Evolutionary conservation across 805 yeast genomes (phyloP).

Genomic region (Torulaspora franciscae): DNA sequence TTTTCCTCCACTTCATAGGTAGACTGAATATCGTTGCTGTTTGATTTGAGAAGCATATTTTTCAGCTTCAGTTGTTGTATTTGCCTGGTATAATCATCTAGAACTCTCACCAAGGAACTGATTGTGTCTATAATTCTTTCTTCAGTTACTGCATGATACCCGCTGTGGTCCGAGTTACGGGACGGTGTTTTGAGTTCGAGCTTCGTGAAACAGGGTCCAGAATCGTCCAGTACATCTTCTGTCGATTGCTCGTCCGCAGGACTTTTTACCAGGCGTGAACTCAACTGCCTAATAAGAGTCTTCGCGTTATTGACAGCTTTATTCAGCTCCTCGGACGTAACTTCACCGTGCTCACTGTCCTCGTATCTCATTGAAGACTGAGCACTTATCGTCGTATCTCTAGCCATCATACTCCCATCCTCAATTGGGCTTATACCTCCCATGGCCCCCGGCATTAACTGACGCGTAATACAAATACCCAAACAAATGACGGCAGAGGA

Average conservation of each 20-base stretch:
- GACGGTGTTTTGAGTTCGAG: neutral
- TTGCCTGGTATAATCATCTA: conserved; percentile 29
- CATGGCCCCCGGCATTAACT: neutral
- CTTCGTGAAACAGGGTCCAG: neutral
- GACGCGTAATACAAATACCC: neutral
- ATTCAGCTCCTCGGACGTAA: conserved; percentile 2
- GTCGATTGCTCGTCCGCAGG: conserved; percentile 11
- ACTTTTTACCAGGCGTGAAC: conserved; percentile 8
- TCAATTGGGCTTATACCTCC: neutral
- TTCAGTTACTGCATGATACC: neutral
- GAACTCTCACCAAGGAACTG: conserved; percentile 18
- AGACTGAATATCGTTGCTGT: conserved; percentile 22
- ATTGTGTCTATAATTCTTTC: conserved; percentile 13
- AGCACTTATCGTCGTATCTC: neutral
- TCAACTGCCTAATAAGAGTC: conserved; percentile 9
- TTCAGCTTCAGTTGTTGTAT: conserved; percentile 36
- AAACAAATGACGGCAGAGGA: too few species aligned
- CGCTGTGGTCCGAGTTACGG: neutral
- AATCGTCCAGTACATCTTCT: neutral
- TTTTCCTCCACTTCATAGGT: conserved; percentile 30
- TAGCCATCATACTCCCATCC: neutral
- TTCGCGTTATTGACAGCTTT: conserved; percentile 11
- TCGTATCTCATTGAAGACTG: conserved; percentile 4
- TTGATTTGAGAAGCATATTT: conserved; percentile 38
- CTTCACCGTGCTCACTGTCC: neutral